Evolutionary conservation across 495 filamentous ascomycete species (phyloP), one percentile per base, ranked within the genome.

Genomic region (Lentithecium fluviatile): DNA sequence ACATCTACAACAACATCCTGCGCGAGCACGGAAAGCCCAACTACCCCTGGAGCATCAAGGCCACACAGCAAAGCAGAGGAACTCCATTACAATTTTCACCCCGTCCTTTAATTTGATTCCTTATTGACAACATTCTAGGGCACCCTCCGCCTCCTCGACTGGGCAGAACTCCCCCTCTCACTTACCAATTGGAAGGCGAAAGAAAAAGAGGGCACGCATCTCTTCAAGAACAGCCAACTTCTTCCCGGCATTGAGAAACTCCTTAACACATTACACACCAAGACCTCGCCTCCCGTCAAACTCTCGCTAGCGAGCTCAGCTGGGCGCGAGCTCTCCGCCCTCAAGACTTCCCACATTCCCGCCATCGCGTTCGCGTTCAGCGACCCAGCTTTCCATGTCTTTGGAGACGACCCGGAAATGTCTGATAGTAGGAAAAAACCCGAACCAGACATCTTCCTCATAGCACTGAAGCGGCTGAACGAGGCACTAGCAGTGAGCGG

Each of bases 221-320:
- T 58, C 21, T 79, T 77, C 59, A 62, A 57, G 10, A 37, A 62
- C 34, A 73, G 68, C 48, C 59, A 58, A 48, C 68, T 68, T 0
- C 67, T 79, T 12, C 75, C 72, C 47, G 76, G 77, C 13, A 74
- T 72, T 8, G 60, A 62, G 13, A 57, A 64, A 7, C 65, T 77
- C 24, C 65, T 79, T 3, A 49, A 23, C 13, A 71, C 54, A 8
- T 69, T 79, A 4, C 40, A 15, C 21, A 52, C 10, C n/a, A 26
- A 55, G 21, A 32, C 23, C 2, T 24, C 24, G 2, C 46, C 46
- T 11, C 56, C 45, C 13, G 15, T 53, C 5, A 43, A 52, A 21
- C 26, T 64, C 24, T 57, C 60, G 6, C 56, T 63, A 17, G 60
- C 43, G 36, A 62, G 54, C 29, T 42, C 45, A 25, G 67, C 70